Conservation (phyloP, 805 yeast species). For the Nakazawaea ambrosiae region DNA sequence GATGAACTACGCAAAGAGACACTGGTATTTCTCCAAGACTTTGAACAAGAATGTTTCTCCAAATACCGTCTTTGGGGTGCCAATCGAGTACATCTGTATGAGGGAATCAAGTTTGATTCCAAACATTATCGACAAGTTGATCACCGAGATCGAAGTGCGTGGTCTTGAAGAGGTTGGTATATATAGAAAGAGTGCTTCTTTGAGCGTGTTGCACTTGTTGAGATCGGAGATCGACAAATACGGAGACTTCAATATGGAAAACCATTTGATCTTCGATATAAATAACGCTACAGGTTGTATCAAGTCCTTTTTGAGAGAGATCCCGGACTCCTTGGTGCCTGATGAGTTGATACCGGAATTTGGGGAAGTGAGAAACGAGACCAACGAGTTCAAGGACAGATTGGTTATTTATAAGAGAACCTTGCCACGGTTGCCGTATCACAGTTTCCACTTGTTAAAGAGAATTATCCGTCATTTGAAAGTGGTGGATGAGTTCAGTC, state of each 20-base stretch:
- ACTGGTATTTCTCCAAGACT: slow-evolving; percentile 45
- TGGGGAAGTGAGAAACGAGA: slow-evolving; percentile 26
- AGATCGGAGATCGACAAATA: slow-evolving; percentile 36
- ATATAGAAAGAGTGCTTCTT: slow-evolving; percentile 61
- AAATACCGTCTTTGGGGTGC: slow-evolving; percentile 74
- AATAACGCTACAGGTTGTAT: slow-evolving; percentile 87
- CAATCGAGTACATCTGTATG: slow-evolving; percentile 66
- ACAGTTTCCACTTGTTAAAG: slow-evolving; percentile 63
- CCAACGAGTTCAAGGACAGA: slow-evolving; percentile 13
- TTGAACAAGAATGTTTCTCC: slow-evolving; percentile 17
- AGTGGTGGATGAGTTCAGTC: slow-evolving; percentile 59
- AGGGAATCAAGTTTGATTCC: slow-evolving; percentile 65
- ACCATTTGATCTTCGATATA: slow-evolving; percentile 49
- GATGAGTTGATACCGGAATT: slow-evolving; percentile 58
- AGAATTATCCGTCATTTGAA: slow-evolving; percentile 64
- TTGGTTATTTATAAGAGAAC: slow-evolving; percentile 19
- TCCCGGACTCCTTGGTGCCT: slow-evolving; percentile 79
- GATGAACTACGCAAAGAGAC: slow-evolving; percentile 40
- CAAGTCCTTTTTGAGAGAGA: slow-evolving; percentile 74
- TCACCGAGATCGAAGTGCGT: slow-evolving; percentile 74
- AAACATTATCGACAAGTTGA: slow-evolving; percentile 51
- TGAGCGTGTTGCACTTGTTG: slow-evolving; percentile 36
- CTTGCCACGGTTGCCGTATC: slow-evolving; percentile 42
- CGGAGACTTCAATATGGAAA: slow-evolving; percentile 40
- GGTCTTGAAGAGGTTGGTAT: slow-evolving; percentile 90